Evolutionary conservation across 2,329 filamentous ascomycete species (phyloP), one percentile per base, ranked within the genome.

Genomic region (Fusarium nurragi): DNA sequence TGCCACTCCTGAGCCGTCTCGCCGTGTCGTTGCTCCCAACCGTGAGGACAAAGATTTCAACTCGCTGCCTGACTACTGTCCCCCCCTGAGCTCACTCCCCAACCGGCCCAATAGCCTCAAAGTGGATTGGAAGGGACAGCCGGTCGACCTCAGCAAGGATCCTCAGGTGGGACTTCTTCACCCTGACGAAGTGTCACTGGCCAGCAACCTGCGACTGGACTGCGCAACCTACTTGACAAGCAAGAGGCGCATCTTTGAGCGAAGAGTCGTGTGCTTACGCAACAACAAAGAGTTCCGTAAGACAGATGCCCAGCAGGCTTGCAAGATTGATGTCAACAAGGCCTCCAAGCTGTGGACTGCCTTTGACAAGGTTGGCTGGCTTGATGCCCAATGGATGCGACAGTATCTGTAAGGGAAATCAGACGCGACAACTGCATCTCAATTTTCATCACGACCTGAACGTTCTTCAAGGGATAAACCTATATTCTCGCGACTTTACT

Each of bases 261-360:
- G 88, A 46, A 88, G 92, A 37, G 85, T 94, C 30, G 86, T 90
- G 47, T 86, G 85, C 59, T 86, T 88, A 3, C 79, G 81, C 54
- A 88, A 87, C 32, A 85, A 86, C 74, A 95, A 96, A 77, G 91
- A 94, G 72, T 97, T 97, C 77, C 89, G 92, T 76, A 97, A 97
- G 85, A 98, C 94, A 2, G 92, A 97, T 75, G 93, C 93, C 6
- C 94, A 98, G 77, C 92, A 97, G 76, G 93, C 92, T n/a, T 97
- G 93, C 84, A 96, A 96, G 81, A 97, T 97, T 65, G 94, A 98
- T 72, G 94, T 98, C 76, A 97, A 97, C 83, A 98, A 97, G 82
- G 93, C 94, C 4, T 96, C 92, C 67, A 94, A 94, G 77, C 83
- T 98, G 43, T 97, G 93, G 91, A 89, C 88, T 34, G 93, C 93